Percentiles rank a stretch among this genome's conserved stretches.
phyloP scores from a whole-genome alignment of 345 rosid species.

The Arabidopsis arenosa region DNA sequence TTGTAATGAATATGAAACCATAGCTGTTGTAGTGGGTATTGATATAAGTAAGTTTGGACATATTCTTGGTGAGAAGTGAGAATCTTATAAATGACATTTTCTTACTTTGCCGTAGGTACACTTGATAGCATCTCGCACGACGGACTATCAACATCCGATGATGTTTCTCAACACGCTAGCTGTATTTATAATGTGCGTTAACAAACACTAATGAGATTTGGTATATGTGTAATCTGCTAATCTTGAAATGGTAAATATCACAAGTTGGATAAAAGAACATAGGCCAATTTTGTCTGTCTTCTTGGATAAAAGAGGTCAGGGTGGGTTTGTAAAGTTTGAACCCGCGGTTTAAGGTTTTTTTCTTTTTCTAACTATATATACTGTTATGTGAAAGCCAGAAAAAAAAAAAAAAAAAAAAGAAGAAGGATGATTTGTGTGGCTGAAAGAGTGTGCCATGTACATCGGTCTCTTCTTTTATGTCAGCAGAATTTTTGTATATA shows the following conservation, averaged over 20 bases:
- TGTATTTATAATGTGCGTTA: slow-evolving; percentile 37
- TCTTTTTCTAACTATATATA: too few relatives aligned
- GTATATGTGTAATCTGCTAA: neutral
- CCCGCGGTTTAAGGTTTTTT: slow-evolving; percentile 14
- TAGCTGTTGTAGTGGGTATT: neutral
- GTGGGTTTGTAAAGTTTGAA: slow-evolving; percentile 24
- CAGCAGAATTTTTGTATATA: neutral
- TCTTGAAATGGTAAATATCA: neutral
- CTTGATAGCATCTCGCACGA: too few relatives aligned
- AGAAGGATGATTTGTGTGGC: neutral
- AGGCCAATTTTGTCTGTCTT: slow-evolving; percentile 2
- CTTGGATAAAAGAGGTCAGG: slow-evolving; percentile 10
- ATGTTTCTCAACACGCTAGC: slow-evolving; percentile 69
- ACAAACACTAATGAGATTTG: slow-evolving; percentile 15
- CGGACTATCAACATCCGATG: slow-evolving; percentile 71
- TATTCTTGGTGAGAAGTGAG: neutral
- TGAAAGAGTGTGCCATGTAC: neutral
- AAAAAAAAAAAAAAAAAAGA: neutral
- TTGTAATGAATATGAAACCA: neutral
- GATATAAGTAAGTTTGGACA: neutral
- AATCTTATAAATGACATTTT: neutral
- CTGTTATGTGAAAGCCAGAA: neutral
- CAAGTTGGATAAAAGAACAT: neutral
- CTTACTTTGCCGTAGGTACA: too few relatives aligned
- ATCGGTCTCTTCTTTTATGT: slow-evolving; percentile 12